Percentiles rank a stretch among this genome's conserved stretches.
Evolutionary conservation across 345 rosid genomes (phyloP).

Genomic region (Xanthoceras sorbifolium): DNA sequence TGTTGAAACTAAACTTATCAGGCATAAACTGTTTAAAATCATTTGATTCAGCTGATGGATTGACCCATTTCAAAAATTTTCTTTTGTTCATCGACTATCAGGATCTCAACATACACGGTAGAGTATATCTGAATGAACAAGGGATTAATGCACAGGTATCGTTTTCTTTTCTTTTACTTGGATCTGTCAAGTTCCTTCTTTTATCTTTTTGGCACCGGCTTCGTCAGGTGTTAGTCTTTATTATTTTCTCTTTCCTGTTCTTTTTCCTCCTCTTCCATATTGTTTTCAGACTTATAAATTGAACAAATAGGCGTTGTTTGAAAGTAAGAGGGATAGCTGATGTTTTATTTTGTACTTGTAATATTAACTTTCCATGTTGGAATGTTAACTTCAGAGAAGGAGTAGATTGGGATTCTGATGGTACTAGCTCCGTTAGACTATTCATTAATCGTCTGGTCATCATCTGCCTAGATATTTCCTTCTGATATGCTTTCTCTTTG

Average conservation of each 20-base stretch:
- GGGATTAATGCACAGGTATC: constrained; percentile 97
- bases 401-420: too few relatives aligned
- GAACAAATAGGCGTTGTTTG: not conserved
- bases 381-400: too few relatives aligned
- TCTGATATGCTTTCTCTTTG: constrained; percentile 22
- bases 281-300: not conserved
- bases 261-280: not conserved
- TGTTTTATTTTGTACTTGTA: not conserved
- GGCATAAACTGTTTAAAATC: not conserved
- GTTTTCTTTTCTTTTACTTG: constrained; percentile 2
- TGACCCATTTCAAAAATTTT: not conserved
- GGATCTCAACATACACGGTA: constrained; percentile 73
- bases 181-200: not conserved
- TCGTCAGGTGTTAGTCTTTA: not conserved
- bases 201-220: too few relatives aligned
- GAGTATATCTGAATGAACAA: constrained; percentile 83
- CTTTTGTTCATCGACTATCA: constrained; percentile 18
- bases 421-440: too few relatives aligned
- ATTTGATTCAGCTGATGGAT: not conserved
- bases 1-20: not conserved
- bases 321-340: not conserved
- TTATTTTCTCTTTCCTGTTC: not conserved
- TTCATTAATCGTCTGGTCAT: too few relatives aligned
- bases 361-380: too few relatives aligned
- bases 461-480: not conserved